A percentile compares a stretch with the other conserved stretches of the same genome.
phyloP scores from a whole-genome alignment of 352 stramenopile genomes.

The Pythium vanterpoolii region DNA sequence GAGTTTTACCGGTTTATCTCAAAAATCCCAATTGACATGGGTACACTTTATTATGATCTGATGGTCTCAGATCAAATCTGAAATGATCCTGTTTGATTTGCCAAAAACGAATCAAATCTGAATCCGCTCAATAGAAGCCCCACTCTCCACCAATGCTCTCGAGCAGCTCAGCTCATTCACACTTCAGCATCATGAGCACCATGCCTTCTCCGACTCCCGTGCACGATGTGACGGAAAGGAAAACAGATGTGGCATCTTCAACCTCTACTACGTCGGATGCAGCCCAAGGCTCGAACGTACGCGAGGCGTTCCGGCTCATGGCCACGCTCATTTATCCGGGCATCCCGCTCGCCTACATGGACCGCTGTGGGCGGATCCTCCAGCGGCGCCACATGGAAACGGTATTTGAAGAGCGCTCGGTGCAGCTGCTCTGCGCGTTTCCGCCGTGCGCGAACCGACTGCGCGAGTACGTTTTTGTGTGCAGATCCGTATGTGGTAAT shows the following conservation, averaged over 20 bases:
- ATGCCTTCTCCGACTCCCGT: neutral
- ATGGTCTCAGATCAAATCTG: too few species aligned
- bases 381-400: slow-evolving; percentile 79
- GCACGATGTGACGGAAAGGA: neutral
- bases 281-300: slow-evolving; percentile 52
- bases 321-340: slow-evolving; percentile 61
- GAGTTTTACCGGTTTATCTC: too few species aligned
- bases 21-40: too few species aligned
- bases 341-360: slow-evolving; percentile 65
- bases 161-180: neutral
- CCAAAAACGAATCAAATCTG: too few species aligned
- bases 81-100: too few species aligned
- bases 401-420: slow-evolving; percentile 76
- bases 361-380: slow-evolving; percentile 61
- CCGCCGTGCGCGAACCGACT: slow-evolving; percentile 62
- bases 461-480: slow-evolving; percentile 36
- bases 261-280: neutral
- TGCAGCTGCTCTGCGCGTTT: slow-evolving; percentile 68
- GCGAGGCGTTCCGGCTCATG: slow-evolving; percentile 81
- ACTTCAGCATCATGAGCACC: neutral
- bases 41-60: too few species aligned
- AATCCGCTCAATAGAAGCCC: too few species aligned
- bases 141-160: too few species aligned
- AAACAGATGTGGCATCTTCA: neutral
- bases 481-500: too few species aligned